Conservation (phyloP, 2,329 filamentous ascomycete species). For the Epichloe hybrida region DNA sequence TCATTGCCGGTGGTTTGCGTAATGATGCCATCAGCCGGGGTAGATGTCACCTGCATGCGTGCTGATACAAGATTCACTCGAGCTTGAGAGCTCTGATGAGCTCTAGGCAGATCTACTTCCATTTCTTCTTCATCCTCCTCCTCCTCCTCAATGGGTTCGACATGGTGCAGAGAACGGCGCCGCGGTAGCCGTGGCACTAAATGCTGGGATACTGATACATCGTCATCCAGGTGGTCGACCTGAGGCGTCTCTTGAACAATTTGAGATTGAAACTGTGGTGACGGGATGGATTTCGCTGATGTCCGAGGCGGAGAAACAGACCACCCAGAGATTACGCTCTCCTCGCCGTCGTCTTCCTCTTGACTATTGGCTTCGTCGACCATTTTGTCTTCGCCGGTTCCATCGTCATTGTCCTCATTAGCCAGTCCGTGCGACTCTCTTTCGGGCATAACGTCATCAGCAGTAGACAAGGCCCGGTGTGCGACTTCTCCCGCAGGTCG, state of each 20-base stretch:
- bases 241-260: conserved; percentile 14
- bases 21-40: conserved; percentile 2
- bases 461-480: not conserved
- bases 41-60: conserved; percentile 7
- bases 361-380: not conserved
- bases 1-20: conserved; percentile 9
- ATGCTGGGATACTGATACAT: not conserved
- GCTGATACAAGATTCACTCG: conserved; percentile 15
- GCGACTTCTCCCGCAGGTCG: not conserved
- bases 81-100: conserved; percentile 8
- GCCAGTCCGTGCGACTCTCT: not conserved
- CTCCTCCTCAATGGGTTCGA: not conserved
- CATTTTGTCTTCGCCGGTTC: not conserved
- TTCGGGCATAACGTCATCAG: not conserved
- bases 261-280: conserved; percentile 8
- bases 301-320: conserved; percentile 8
- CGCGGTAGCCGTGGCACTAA: not conserved
- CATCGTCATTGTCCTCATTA: not conserved
- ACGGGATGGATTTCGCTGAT: not conserved
- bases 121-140: conserved; percentile 20
- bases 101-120: conserved; percentile 19
- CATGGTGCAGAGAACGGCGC: not conserved
- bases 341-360: not conserved
- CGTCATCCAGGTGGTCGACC: not conserved
- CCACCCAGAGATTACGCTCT: conserved; percentile 9